phyloP scores from a whole-genome alignment of 805 yeast species.

The Tetrapisispora iriomotensis region DNA sequence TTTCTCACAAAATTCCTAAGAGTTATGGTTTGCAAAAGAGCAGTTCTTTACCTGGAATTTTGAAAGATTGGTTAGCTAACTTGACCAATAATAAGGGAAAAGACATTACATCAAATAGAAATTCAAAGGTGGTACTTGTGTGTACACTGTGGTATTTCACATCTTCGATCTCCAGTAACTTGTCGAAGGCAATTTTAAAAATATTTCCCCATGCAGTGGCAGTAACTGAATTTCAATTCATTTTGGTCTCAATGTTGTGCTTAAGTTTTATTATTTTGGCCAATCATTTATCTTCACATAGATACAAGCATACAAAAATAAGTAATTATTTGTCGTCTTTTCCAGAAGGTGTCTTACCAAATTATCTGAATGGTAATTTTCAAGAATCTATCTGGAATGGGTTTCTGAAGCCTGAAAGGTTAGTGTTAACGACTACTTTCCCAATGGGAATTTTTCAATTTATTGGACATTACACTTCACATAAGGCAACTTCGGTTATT shows the following conservation, averaged over 20 bases:
- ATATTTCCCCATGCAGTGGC: conserved; percentile 75
- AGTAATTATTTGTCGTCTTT: conserved; percentile 15
- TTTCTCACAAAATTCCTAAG: too few species aligned
- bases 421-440: conserved; percentile 54
- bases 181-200: conserved; percentile 67
- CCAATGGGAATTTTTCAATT: conserved; percentile 96
- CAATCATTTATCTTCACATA: conserved; percentile 38
- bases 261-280: conserved; percentile 34
- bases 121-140: conserved; percentile 35
- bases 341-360: conserved; percentile 30
- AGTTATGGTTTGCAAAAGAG: too few species aligned
- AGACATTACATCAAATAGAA: not conserved
- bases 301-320: conserved; percentile 8
- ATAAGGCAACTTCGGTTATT: conserved; percentile 81
- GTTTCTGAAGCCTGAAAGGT: conserved; percentile 45
- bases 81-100: too few species aligned
- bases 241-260: conserved; percentile 59
- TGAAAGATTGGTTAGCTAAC: conserved; percentile 19
- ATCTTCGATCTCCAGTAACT: conserved; percentile 71
- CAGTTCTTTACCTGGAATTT: too few species aligned
- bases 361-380: conserved; percentile 26
- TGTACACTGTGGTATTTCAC: conserved; percentile 75
- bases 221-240: conserved; percentile 78
- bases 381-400: conserved; percentile 24
- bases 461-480: conserved; percentile 82